These are phyloP conservation scores for Debaryomycetaceae sp. DNA, from an alignment of 1,139 yeast genomes.

Conservation along the genomic window DNA sequence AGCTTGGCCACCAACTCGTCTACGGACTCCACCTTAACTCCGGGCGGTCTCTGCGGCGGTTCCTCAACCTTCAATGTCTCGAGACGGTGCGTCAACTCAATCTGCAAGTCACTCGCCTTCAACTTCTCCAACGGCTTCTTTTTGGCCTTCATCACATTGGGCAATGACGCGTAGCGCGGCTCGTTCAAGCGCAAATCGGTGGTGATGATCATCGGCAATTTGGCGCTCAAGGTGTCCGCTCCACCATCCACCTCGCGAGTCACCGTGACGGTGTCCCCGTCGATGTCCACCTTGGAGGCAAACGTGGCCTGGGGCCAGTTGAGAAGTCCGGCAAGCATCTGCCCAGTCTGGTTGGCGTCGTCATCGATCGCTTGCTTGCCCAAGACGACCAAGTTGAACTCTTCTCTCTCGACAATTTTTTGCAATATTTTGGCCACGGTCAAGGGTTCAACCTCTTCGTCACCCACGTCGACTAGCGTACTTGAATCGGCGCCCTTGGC, in stretches of 20 bases:
- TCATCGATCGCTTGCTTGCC: slow-evolving; percentile 98
- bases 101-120: slow-evolving; percentile 65
- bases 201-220: slow-evolving; percentile 81
- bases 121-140: slow-evolving; percentile 84
- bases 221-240: slow-evolving; percentile 72
- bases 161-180: slow-evolving; percentile 91
- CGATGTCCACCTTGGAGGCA: slow-evolving; percentile 80
- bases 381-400: slow-evolving; percentile 73
- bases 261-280: slow-evolving; percentile 60
- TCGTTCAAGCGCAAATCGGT: slow-evolving; percentile 91
- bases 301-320: slow-evolving; percentile 98
- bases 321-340: slow-evolving; percentile 89
- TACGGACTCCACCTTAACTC: slow-evolving; percentile 72
- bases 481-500: slow-evolving; percentile 94
- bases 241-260: slow-evolving; percentile 97
- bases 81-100: slow-evolving; percentile 61
- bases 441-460: slow-evolving; percentile 77
- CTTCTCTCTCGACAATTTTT: slow-evolving; percentile 65
- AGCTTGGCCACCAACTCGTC: slow-evolving; percentile 79
- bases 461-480: slow-evolving; percentile 77
- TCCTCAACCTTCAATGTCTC: slow-evolving; percentile 74
- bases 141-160: slow-evolving; percentile 97
- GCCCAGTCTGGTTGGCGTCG: slow-evolving; percentile 96
- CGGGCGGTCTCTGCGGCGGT: slow-evolving; percentile 80
- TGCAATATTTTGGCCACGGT: slow-evolving; percentile 82